A percentile compares a stretch with the other conserved stretches of the same genome.
phyloP scores from a whole-genome alignment of 31 red algal species.

The Porphyra umbilicalis region DNA sequence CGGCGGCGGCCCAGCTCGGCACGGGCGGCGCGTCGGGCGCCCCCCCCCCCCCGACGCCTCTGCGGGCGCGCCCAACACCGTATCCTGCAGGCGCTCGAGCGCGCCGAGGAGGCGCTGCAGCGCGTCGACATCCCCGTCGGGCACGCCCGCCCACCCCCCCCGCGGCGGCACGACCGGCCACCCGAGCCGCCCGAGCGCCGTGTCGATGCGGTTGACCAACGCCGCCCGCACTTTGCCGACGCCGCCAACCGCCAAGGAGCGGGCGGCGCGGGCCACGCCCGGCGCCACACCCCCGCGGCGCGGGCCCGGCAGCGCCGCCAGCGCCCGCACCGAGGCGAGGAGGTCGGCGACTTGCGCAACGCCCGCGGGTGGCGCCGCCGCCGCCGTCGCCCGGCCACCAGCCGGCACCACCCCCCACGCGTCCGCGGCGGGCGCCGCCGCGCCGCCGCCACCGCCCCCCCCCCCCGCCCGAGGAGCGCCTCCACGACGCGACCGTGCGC shows the following conservation, averaged over 20 bases:
- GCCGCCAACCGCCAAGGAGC: constrained; percentile 25
- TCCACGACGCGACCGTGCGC: background rate
- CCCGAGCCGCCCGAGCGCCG: constrained; percentile 52
- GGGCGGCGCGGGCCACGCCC: background rate
- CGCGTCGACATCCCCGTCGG: constrained; percentile 19
- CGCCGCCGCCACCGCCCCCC: background rate
- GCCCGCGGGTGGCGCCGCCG: background rate
- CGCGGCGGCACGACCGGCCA: constrained; percentile 57
- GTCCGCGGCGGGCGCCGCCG: background rate
- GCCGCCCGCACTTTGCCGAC: constrained; percentile 62
- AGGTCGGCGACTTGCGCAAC: background rate
- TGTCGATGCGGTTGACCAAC: constrained; percentile 66
- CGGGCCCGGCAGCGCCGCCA: background rate
- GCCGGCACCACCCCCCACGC: background rate
- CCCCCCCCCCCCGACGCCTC: constrained; percentile 25
- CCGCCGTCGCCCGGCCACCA: background rate
- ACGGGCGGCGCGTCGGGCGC: constrained; percentile 35
- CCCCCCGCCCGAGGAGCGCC: background rate
- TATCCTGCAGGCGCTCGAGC: constrained; percentile 26
- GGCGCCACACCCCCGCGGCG: background rate
- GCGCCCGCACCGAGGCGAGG: background rate
- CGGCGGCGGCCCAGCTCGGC: constrained; percentile 50
- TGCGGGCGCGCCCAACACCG: constrained; percentile 34
- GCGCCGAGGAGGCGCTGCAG: constrained; percentile 33
- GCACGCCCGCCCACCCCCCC: background rate